These are phyloP conservation scores for Murraya koenigii DNA, from an alignment of 345 rosid genomes.

Conservation along the genomic window DNA sequence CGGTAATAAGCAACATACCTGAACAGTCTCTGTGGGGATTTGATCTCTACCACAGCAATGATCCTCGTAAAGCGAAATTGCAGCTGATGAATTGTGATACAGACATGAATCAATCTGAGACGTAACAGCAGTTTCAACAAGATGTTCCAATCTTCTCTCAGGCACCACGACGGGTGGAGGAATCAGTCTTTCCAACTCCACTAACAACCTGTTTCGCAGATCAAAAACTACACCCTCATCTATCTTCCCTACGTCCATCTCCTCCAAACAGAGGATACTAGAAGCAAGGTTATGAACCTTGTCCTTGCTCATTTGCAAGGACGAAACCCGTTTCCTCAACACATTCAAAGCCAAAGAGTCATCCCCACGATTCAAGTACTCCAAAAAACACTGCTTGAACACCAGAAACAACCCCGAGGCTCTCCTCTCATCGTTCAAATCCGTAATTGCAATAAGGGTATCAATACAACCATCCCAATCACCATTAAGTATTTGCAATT, in stretches of 20 bases:
- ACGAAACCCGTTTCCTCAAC: conserved; percentile 54
- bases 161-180: not conserved
- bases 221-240: conserved; percentile 35
- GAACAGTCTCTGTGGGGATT: conserved; percentile 77
- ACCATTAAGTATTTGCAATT: conserved; percentile 56
- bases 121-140: conserved; percentile 62
- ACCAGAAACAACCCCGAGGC: conserved; percentile 59
- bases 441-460: conserved; percentile 37
- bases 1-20: conserved; percentile 47
- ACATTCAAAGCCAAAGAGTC: conserved; percentile 53
- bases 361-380: conserved; percentile 57
- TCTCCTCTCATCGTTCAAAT: conserved; percentile 42
- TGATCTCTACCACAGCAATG: conserved; percentile 71
- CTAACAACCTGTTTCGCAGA: conserved; percentile 30
- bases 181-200: not conserved
- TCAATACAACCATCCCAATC: conserved; percentile 65
- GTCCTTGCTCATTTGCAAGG: conserved; percentile 47
- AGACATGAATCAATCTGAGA: conserved; percentile 65
- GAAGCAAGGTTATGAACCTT: conserved; percentile 56
- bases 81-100: conserved; percentile 64
- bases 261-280: conserved; percentile 44
- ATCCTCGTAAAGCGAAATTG: conserved; percentile 65
- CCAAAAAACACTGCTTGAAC: conserved; percentile 63
- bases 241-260: conserved; percentile 37
- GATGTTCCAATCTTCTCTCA: conserved; percentile 50